A percentile compares a stretch with the other conserved stretches of the same genome.
Conservation (phyloP, 2,329 filamentous ascomycete genomes). For the Aspergillus sp. region DNA sequence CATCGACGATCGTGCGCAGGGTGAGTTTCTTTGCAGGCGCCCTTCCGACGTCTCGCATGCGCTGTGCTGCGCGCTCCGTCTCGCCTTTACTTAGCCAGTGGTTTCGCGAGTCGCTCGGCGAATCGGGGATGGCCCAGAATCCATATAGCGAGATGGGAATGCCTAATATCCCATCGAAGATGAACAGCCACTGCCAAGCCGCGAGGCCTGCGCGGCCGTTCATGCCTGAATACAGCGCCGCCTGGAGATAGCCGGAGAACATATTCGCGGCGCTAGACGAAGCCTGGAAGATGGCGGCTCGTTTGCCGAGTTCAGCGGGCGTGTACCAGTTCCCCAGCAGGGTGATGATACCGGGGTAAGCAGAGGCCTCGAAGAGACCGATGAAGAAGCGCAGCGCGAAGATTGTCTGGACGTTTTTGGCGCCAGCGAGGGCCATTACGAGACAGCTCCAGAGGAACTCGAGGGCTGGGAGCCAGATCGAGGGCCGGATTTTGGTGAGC, state of each 20-base stretch:
- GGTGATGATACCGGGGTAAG: slow-evolving; percentile 14
- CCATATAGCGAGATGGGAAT: neutral
- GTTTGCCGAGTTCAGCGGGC: slow-evolving; percentile 11
- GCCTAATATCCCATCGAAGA: neutral
- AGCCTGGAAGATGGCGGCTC: slow-evolving; percentile 16
- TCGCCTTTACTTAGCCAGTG: neutral
- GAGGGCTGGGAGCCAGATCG: slow-evolving; percentile 42
- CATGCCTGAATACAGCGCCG: neutral
- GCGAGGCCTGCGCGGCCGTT: neutral
- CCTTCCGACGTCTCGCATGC: neutral
- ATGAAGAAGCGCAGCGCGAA: slow-evolving; percentile 21
- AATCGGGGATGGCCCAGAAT: neutral
- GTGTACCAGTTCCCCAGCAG: slow-evolving; percentile 22
- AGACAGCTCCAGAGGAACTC: slow-evolving; percentile 41
- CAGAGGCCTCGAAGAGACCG: slow-evolving; percentile 17
- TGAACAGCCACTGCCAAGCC: slow-evolving; percentile 3
- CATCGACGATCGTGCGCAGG: neutral
- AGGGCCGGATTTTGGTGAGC: neutral
- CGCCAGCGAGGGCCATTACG: slow-evolving; percentile 40
- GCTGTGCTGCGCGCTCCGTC: neutral
- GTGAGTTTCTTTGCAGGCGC: neutral
- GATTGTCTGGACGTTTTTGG: slow-evolving; percentile 10
- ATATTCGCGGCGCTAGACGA: neutral
- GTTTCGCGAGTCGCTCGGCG: neutral
- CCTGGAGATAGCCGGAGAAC: slow-evolving; percentile 3